These are phyloP conservation scores for Beauveria rudraprayagi DNA, from an alignment of 2,329 filamentous ascomycete species.

Conservation along the genomic window DNA sequence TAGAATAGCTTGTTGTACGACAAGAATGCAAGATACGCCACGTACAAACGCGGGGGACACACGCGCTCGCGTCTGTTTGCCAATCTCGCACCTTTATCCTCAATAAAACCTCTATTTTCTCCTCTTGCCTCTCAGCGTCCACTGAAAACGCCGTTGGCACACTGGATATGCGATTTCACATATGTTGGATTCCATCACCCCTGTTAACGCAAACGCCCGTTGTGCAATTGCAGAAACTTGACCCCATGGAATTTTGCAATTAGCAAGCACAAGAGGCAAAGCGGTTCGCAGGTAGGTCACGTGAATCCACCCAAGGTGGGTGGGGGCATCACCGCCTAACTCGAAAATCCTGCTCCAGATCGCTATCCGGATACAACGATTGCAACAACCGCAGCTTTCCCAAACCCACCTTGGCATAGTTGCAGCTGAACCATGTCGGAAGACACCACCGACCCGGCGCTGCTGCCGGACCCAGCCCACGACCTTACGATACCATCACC, in stretches of 20 bases:
- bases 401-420: conserved; percentile 14
- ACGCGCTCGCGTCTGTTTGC: no score
- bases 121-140: no score
- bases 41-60: no score
- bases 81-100: no score
- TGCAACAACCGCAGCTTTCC: conserved; percentile 17
- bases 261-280: conserved; percentile 10
- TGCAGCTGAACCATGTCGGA: conserved; percentile 26
- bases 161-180: not conserved
- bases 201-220: conserved; percentile 10
- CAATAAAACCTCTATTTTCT: no score
- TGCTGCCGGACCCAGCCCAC: conserved; percentile 25
- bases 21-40: no score
- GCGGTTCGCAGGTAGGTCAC: conserved; percentile 4
- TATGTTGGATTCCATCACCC: not conserved
- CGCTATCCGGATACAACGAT: conserved; percentile 20
- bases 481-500: conserved; percentile 18
- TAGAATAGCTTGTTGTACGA: no score
- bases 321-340: conserved; percentile 24
- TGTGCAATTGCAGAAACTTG: conserved; percentile 5
- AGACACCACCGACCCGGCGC: conserved; percentile 31
- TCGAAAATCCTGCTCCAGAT: conserved; percentile 18
- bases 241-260: conserved; percentile 5
- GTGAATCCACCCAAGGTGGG: conserved; percentile 12
- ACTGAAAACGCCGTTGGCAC: not conserved